Base-by-base conservation (phyloP, 306 rosid species). In the Bauhinia variegata region DNA sequence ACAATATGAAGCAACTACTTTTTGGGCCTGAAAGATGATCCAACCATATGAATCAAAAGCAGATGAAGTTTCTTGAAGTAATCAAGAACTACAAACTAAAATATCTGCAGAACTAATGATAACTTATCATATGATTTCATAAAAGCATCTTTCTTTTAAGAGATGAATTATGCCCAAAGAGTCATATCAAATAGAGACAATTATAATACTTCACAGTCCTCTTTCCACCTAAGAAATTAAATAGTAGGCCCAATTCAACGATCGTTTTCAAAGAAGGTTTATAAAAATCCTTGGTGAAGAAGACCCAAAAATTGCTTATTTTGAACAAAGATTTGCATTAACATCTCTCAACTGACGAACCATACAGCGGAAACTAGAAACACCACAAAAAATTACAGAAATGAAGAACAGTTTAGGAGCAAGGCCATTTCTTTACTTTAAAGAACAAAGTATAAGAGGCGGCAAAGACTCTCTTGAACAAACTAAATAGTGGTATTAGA, bases 161-260 rank as follows among this genome's bases (percentile, higher is more conserved):
- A 50, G 60, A 78, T 38, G 30, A 53, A 32, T 23, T n/a, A 41
- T 18, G 48, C 16, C 54, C 8, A 4, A 31, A 46, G 19, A 52
- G 36, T 31, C 78, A 58, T 13, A 19, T 54, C 28, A 57, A 49
- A 55, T 36, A 42, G 60, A 49, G 62, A 71, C 70, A 69, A 73
- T 39, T 67, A 73, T 0, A 49, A 43, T 1, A 53, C 61, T 67
- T 62, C 14, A 30, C 31, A 55, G 52, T 54, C 51, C 54, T 53
- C 74, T 39, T 37, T 67, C 67, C 77, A 65, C 63, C 54, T 57
- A 48, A n/a, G 36, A 55, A 58, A 79, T 63, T 58, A 61, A 46
- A 77, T 6, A 37, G 28, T 1, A 14, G 32, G 17, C n/a, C 76
- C 13, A 56, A 52, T 54, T 61, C 52, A 54, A 47, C 30, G 46